Base-by-base conservation (phyloP, 2,329 filamentous ascomycete genomes). In the Coleophoma cylindrospora region DNA sequence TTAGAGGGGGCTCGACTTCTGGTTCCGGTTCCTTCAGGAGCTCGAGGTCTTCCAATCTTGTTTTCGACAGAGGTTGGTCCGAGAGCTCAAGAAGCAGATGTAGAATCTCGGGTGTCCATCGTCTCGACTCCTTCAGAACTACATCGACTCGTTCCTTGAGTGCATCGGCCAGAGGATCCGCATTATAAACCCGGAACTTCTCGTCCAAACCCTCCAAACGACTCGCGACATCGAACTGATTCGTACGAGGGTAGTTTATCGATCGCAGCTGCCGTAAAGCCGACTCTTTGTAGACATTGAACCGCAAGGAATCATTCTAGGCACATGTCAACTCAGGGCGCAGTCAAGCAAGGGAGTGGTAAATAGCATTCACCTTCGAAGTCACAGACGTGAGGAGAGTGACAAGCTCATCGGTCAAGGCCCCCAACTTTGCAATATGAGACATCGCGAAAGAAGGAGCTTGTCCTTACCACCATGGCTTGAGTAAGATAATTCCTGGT, bases 71-170 rank as follows among this genome's bases (percentile, higher is more conserved):
- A 2, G 94, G 92, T 48, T 84, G 80, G 58, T 96, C 85, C 1
- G 92, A 92, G 1, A 97, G 79, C 53, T 89, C 81, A 8, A 97
- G 73, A 11, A 97, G 70, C 1, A 97, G 69, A 45, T 87, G 84
- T 13, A 97, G 71, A 13, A 88, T 75, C 59, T 97, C 94, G 0
- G 91, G 91, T 6, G 83, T 81, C 79, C 82, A 92, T 67, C 83
- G 83, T 40, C 76, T 76, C 34, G 69, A 72, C 46, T 52, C 62
- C 50, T 69, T 62, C 11, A 76, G 70, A 17, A 96, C 68, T 52
- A 83, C 79, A 37, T 77, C 70, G 13, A 90, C 66, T 34, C 87
- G 76, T 40, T 65, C 62, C 37, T 74, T 70, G 34, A 91, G 70
- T 6, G 83, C 84, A 64, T 91, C 84, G 12, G 90, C 89, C 22